Conservation (phyloP, 345 rosid species). For the Eucalyptus grandis region DNA sequence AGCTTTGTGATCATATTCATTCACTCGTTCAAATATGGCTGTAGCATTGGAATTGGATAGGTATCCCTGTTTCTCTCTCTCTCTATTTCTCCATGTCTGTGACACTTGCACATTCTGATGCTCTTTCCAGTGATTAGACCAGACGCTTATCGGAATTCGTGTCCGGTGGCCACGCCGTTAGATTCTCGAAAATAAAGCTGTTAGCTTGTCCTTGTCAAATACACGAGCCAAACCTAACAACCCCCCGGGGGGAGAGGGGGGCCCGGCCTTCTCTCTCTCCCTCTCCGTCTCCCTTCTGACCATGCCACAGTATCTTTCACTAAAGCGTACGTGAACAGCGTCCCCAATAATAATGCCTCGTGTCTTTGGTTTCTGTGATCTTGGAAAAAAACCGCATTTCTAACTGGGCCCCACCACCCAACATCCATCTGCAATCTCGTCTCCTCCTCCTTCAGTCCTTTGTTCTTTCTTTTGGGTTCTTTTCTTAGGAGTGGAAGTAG, state of each 20-base stretch:
- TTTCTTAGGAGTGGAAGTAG: not conserved
- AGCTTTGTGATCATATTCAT: not conserved
- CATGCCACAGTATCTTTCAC: not conserved
- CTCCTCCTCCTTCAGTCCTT: too few species aligned
- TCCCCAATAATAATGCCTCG: not conserved
- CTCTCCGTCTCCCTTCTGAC: not conserved
- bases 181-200: slow-evolving; percentile 6
- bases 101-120: not conserved
- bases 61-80: not conserved
- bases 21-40: not conserved
- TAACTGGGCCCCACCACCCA: not conserved
- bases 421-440: not conserved
- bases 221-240: too few species aligned
- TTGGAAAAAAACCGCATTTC: too few species aligned
- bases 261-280: not conserved
- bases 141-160: slow-evolving; percentile 8
- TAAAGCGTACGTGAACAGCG: not conserved
- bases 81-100: not conserved
- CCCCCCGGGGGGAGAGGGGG: not conserved
- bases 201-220: slow-evolving; percentile 21
- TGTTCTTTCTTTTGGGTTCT: not conserved
- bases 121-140: slow-evolving; percentile 19
- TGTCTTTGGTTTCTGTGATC: not conserved
- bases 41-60: not conserved
- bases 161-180: slow-evolving; percentile 34